phyloP scores from a whole-genome alignment of 306 rosid species.

The Mimosa bimucronata region DNA sequence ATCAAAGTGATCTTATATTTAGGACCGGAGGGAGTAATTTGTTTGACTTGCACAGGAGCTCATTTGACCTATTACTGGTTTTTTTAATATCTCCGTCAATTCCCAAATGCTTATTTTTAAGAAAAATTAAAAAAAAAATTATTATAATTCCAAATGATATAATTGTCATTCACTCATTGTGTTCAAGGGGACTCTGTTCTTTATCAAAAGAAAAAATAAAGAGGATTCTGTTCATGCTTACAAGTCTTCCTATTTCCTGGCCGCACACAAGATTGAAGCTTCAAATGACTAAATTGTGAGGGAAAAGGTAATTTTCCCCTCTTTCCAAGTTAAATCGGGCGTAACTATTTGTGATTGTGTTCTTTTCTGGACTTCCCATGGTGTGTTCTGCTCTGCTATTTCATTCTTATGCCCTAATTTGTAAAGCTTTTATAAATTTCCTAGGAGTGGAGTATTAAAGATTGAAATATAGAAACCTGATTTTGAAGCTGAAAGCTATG shows the following conservation, averaged over 20 bases:
- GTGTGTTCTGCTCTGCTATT: not conserved
- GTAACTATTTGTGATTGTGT: not conserved
- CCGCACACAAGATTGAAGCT: not conserved
- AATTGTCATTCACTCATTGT: too few species aligned
- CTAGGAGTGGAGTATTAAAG: not conserved
- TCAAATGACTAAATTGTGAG: not conserved
- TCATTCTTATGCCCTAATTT: not conserved
- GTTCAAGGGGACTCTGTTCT: too few species aligned
- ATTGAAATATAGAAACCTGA: not conserved
- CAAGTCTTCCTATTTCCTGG: not conserved
- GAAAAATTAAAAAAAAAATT: too few species aligned
- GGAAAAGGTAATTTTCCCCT: not conserved
- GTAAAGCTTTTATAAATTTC: not conserved
- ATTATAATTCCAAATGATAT: too few species aligned
- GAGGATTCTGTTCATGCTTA: too few species aligned
- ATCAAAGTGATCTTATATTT: too few species aligned
- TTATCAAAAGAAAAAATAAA: too few species aligned
- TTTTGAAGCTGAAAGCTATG: not conserved
- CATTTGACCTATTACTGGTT: too few species aligned
- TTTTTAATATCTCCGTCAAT: too few species aligned
- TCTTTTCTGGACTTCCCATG: not conserved
- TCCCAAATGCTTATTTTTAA: too few species aligned
- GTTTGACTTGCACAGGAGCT: too few species aligned
- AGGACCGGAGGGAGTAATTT: too few species aligned
- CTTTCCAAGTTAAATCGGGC: not conserved